Percentiles rank a stretch among this genome's conserved stretches.
Evolutionary conservation across 2,329 filamentous ascomycete genomes (phyloP).

Genomic region (Venturia asperata): DNA sequence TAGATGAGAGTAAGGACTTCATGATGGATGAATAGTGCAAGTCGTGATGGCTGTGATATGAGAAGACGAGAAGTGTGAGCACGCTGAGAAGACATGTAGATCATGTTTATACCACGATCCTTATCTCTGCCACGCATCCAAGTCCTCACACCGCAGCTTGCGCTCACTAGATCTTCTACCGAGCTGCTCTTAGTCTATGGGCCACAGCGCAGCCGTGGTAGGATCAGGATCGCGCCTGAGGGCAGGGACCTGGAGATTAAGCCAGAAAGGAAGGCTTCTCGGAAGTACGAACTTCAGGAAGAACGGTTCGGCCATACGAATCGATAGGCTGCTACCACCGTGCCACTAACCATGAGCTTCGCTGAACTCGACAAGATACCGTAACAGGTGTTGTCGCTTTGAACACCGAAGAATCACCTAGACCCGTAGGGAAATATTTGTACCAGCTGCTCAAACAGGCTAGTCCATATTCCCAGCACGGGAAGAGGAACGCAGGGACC

Average conservation of each 20-base stretch:
- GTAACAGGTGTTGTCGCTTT: neutral
- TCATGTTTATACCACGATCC: constrained; percentile 6
- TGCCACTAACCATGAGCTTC: neutral
- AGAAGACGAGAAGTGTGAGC: neutral
- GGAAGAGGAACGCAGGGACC: neutral
- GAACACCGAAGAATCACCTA: neutral
- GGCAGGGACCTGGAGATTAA: neutral
- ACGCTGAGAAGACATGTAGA: neutral
- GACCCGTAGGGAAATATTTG: neutral
- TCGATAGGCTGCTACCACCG: neutral
- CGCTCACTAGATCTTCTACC: neutral
- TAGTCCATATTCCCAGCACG: neutral
- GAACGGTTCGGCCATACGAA: neutral
- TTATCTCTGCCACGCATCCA: neutral
- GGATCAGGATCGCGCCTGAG: neutral
- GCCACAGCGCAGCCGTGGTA: neutral
- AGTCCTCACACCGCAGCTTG: neutral
- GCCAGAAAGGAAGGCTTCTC: neutral
- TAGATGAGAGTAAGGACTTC: neutral
- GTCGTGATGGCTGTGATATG: neutral
- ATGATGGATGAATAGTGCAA: neutral
- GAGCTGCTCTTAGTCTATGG: neutral
- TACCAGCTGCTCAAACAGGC: constrained; percentile 10
- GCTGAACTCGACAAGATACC: neutral
- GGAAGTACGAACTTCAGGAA: neutral